Conservation (phyloP, 116 monocot genomes). For the Cymodocea nodosa region DNA sequence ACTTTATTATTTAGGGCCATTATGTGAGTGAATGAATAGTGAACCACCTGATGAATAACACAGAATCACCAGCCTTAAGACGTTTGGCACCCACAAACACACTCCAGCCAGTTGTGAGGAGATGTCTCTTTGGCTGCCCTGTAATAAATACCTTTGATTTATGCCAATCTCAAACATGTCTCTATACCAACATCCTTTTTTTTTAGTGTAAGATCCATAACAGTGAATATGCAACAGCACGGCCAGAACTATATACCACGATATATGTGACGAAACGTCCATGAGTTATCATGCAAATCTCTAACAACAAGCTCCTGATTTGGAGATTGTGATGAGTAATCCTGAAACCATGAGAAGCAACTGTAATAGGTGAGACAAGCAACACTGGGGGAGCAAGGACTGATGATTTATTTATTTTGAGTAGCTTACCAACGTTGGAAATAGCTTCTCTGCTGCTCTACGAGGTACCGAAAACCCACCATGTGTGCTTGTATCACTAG, state of each 20-base stretch:
- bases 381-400: not conserved
- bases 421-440: slow-evolving; percentile 63
- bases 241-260: slow-evolving; percentile 36
- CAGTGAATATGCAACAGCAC: too few relatives aligned
- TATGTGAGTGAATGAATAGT: not conserved
- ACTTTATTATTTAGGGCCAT: not conserved
- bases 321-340: slow-evolving; percentile 89
- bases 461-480: slow-evolving; percentile 95
- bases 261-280: slow-evolving; percentile 96
- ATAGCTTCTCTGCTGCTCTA: slow-evolving; percentile 87
- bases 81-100: slow-evolving; percentile 81
- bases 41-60: slow-evolving; percentile 79
- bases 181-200: not conserved
- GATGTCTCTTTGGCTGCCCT: slow-evolving; percentile 95
- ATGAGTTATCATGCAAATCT: slow-evolving; percentile 78
- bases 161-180: not conserved
- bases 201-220: too few relatives aligned
- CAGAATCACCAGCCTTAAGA: slow-evolving; percentile 89
- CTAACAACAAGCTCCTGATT: slow-evolving; percentile 82
- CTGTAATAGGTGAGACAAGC: not conserved
- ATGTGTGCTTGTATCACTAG: slow-evolving; percentile 36
- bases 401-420: not conserved
- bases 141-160: slow-evolving; percentile 8
- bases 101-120: slow-evolving; percentile 96
- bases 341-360: slow-evolving; percentile 28